Base-by-base conservation (phyloP, 768 basidiomycete genomes). In the Boletus huronensis region DNA sequence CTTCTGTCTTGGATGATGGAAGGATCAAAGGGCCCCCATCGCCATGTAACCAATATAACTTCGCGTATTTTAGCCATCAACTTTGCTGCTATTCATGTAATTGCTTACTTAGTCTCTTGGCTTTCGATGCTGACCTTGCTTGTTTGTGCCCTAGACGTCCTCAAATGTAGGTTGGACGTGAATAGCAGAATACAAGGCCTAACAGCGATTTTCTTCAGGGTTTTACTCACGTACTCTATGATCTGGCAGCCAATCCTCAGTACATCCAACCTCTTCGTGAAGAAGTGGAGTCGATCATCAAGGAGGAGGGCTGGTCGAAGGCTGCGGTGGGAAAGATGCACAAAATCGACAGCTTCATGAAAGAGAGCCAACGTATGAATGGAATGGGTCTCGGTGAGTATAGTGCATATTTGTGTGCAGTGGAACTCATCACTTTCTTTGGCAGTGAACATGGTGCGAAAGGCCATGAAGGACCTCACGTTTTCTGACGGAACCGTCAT, bases 401-500 rank as follows among this genome's bases (percentile, higher is more conserved):
- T 23, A 17, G 10, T 19, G 28, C 21, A 8, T 31, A 2, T 0
- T 13, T 9, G n/a, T 28, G 32, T 40, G 25, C 13, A 21, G 2
- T 2, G 23, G 2, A 29, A 16, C 34, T 38, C 13, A 47, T 26
- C 3, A 1, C 29, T 6, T 42, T 13, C 21, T 16, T 11, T 17
- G 9, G 19, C 14, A 63, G 62, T 54, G 35, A 51, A 23, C 25
- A 21, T 63, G 38, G 4, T 29, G 8, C 57, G 55, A 25, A 63
- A 52, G 32, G 40, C 54, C 16, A 19, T 56, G 52, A 63, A 46
- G 17, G 58, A 63, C 7, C 19, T 54, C 13, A 63, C 54, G 0
- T 65, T 77, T 48, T 70, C 74, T 0, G 72, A 76, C 43, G 76
- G 75, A 13, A 75, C 73, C 0, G 52, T 70, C 25, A 55, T 75